These are phyloP conservation scores for Pleurostoma richardsiae DNA, from an alignment of 2,329 filamentous ascomycete genomes.

Conservation along the genomic window DNA sequence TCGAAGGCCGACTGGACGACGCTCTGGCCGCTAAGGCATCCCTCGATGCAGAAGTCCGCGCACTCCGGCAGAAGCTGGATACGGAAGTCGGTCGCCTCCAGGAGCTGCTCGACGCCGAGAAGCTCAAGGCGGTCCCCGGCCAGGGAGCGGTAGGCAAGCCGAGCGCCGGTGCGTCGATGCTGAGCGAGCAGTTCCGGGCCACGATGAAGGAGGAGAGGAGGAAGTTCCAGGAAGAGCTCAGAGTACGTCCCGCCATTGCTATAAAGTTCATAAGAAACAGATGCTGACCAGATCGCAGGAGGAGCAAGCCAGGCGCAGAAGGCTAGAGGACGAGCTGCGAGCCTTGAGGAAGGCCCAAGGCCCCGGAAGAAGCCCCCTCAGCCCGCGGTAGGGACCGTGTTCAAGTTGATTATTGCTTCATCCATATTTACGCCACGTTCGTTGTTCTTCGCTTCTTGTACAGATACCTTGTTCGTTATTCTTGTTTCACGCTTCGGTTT, in stretches of 20 bases:
- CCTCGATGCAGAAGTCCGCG: constrained; percentile 32
- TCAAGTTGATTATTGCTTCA: no score
- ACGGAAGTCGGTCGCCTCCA: constrained; percentile 37
- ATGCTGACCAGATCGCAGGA: constrained; percentile 34
- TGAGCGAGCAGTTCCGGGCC: constrained; percentile 51
- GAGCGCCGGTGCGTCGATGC: constrained; percentile 41
- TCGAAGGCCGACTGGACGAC: constrained; percentile 36
- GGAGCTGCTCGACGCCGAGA: constrained; percentile 47
- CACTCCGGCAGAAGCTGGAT: constrained; percentile 32
- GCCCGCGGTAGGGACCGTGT: constrained; percentile 21
- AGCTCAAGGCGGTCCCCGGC: constrained; percentile 33
- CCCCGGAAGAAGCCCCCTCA: constrained; percentile 36
- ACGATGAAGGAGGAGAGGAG: constrained; percentile 53
- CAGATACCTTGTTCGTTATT: no score
- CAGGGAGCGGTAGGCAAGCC: constrained; percentile 24
- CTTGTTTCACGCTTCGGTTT: no score
- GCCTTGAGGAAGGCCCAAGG: constrained; percentile 35
- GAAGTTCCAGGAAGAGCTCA: constrained; percentile 51
- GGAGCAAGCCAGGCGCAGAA: constrained; percentile 41
- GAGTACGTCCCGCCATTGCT: constrained; percentile 26
- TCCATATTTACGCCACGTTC: no score
- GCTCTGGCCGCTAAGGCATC: constrained; percentile 25
- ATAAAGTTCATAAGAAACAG: background rate
- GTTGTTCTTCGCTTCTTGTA: no score
- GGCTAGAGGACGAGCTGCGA: constrained; percentile 45